Base-by-base conservation (phyloP, 768 basidiomycete species). In the Mycena leptocephala region DNA sequence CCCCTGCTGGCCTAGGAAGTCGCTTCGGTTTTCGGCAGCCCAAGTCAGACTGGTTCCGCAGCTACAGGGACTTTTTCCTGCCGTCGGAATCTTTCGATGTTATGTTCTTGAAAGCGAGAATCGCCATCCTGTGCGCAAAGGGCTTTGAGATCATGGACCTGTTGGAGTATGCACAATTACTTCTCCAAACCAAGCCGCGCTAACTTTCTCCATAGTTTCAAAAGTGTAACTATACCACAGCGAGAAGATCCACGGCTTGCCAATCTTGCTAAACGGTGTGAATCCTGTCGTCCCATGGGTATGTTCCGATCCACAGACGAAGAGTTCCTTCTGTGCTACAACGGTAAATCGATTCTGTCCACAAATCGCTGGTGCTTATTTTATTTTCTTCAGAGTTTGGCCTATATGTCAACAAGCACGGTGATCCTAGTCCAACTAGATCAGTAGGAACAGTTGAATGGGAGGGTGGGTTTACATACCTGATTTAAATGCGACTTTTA, bases 121-220 rank as follows among this genome's bases (percentile, higher is more conserved):
- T 99, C 76, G 97, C 95, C 5, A 95, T 99, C 71, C 90, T 98
- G 33, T 97, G 97, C 79, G 93, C 95, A 0, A 96, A 96, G 81
- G 97, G 97, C 48, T 99, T 99, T 80, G 97, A 99, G 84, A 98
- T 99, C 80, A 99, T 99, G 95, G 96, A 99, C 79, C 90, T 99
- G 51, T 92, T 93, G 28, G 96, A 97, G 95, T 98, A 87, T 56
- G 95, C 83, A 28, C 18, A 22, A 2, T 10, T 53, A 20, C 62
- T 33, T 13, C 20, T n/a, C 28, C 7, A 67, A 13, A 4, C 35
- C 16, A 43, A 43, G 20, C 2, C 14, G 5, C 22, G 48, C 35
- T 74, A 46, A 72, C 11, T 55, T 48, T 67, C 20, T 35, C 43
- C n/a, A 26, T 79, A 96, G 95, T 83, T 95, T 96, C 84, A 94